Conservation (phyloP, 2,329 filamentous ascomycete species). For the Allantophomopsis lycopodina region DNA sequence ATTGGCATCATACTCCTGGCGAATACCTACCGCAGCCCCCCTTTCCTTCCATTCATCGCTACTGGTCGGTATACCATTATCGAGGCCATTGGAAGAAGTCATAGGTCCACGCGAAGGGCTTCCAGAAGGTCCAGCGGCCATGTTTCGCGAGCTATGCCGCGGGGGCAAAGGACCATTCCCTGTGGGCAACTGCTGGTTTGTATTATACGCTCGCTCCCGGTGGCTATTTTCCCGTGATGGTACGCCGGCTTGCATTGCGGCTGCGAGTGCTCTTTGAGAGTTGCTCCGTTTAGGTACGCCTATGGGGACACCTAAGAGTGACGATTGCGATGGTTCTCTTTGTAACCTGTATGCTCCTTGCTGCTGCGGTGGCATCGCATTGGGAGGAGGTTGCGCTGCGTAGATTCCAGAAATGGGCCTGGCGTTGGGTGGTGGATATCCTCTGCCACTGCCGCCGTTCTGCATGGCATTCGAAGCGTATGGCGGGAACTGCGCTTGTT, state of each 20-base stretch:
- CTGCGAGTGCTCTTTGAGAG: slow-evolving; percentile 40
- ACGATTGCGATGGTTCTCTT: slow-evolving; percentile 43
- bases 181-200: slow-evolving; percentile 32
- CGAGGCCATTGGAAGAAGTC: slow-evolving; percentile 30
- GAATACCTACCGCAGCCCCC: slow-evolving; percentile 74
- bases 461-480: slow-evolving; percentile 27
- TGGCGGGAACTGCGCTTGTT: slow-evolving; percentile 25
- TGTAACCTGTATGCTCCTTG: slow-evolving; percentile 36
- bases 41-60: slow-evolving; percentile 94
- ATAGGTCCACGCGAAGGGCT: slow-evolving; percentile 12
- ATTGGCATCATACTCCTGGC: slow-evolving; percentile 72
- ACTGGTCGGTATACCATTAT: slow-evolving; percentile 44
- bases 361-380: slow-evolving; percentile 21
- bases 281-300: slow-evolving; percentile 42
- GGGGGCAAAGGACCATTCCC: slow-evolving; percentile 55
- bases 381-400: slow-evolving; percentile 22
- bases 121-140: slow-evolving; percentile 38
- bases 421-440: slow-evolving; percentile 20
- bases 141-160: slow-evolving; percentile 62
- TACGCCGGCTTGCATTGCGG: slow-evolving; percentile 43
- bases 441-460: slow-evolving; percentile 17
- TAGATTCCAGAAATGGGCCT: slow-evolving; percentile 33
- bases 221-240: slow-evolving; percentile 57
- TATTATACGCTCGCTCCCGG: slow-evolving; percentile 53
- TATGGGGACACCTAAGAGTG: slow-evolving; percentile 36